phyloP scores from a whole-genome alignment of 345 rosid species.

The Erysimum cheiranthoides region DNA sequence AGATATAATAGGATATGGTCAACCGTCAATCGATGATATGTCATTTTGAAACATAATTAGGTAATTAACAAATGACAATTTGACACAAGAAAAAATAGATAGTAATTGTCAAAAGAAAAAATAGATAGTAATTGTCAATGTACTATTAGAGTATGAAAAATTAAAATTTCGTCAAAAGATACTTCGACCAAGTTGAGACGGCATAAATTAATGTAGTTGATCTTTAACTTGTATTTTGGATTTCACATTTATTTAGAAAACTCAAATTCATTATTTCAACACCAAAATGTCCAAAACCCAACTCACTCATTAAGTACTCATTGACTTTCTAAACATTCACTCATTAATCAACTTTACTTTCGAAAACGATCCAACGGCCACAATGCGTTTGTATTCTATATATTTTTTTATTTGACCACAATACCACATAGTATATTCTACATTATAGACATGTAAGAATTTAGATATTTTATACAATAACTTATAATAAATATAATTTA shows the following conservation, averaged over 20 bases:
- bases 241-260: constrained; percentile 13
- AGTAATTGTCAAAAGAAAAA: background rate
- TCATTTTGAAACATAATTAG: background rate
- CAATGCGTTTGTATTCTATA: too few species aligned
- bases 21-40: background rate
- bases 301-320: constrained; percentile 36
- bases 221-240: constrained; percentile 27
- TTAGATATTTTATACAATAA: too few species aligned
- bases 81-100: background rate
- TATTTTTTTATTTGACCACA: too few species aligned
- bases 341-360: constrained; percentile 36
- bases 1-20: background rate
- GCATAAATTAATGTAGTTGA: constrained; percentile 36
- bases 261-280: constrained; percentile 20
- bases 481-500: too few species aligned
- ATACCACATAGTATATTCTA: too few species aligned
- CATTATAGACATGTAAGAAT: too few species aligned
- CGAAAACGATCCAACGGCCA: constrained; percentile 31
- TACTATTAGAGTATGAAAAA: background rate
- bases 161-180: constrained; percentile 14
- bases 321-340: constrained; percentile 36
- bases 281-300: constrained; percentile 34
- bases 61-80: background rate
- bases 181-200: constrained; percentile 14
- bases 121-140: background rate